phyloP scores from a whole-genome alignment of 2,329 filamentous ascomycete genomes.

The Aspergillus fijiensis region DNA sequence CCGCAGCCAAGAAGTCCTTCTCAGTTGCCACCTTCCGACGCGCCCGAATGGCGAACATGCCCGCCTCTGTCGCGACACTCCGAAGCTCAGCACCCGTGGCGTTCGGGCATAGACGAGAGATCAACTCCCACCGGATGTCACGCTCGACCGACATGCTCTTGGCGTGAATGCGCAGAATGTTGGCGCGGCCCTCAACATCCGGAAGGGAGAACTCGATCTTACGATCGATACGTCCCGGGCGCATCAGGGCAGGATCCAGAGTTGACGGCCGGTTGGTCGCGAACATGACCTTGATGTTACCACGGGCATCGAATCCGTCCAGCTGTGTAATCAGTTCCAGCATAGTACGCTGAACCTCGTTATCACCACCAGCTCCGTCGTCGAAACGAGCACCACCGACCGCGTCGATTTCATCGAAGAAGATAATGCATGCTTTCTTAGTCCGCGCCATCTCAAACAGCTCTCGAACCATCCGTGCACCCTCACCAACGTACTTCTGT shows the following conservation, averaged over 20 bases:
- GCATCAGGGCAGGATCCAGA: slow-evolving; percentile 93
- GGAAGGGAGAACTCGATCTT: slow-evolving; percentile 99
- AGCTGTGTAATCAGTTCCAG: slow-evolving; percentile 95
- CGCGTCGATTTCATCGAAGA: slow-evolving; percentile 98
- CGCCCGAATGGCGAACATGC: slow-evolving; percentile 96
- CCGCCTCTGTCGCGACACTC: slow-evolving; percentile 95
- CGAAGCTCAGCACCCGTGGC: slow-evolving; percentile 93
- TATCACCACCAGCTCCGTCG: slow-evolving; percentile 93
- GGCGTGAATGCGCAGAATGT: slow-evolving; percentile 96
- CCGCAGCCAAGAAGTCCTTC: slow-evolving; percentile 96
- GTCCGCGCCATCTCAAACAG: slow-evolving; percentile 99
- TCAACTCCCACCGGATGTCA: slow-evolving; percentile 98
- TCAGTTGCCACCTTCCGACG: slow-evolving; percentile 96
- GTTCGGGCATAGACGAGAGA: slow-evolving; percentile 94
- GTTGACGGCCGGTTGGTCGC: slow-evolving; percentile 96
- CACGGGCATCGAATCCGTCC: slow-evolving; percentile 91
- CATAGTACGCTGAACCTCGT: slow-evolving; percentile 98
- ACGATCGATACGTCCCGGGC: slow-evolving; percentile 93
- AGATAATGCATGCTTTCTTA: slow-evolving; percentile 99
- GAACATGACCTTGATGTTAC: slow-evolving; percentile 99
- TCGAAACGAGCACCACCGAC: slow-evolving; percentile 95
- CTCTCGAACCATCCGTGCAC: slow-evolving; percentile 96
- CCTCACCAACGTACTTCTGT: slow-evolving; percentile 98
- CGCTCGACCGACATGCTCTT: slow-evolving; percentile 99
- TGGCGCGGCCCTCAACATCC: slow-evolving; percentile 94